phyloP scores from a whole-genome alignment of 139 green algal genomes.

The Yamagishiella unicocca region DNA sequence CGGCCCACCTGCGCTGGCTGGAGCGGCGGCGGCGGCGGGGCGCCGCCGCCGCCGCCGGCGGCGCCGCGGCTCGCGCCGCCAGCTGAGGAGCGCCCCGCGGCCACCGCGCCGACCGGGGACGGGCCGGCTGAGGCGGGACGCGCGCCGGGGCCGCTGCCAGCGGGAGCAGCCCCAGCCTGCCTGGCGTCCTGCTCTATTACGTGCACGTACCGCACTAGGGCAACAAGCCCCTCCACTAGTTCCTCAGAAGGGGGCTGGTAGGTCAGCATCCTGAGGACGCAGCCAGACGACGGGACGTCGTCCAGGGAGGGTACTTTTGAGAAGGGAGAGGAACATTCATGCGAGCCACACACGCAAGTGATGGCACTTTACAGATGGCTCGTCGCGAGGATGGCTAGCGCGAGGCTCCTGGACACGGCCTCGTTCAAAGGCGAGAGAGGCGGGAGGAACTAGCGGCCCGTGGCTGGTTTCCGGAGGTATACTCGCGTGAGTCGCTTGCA shows the following conservation, averaged over 20 bases:
- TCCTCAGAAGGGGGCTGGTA: slow-evolving; percentile 81
- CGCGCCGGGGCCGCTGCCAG: background rate
- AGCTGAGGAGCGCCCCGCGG: background rate
- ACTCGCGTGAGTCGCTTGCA: no score
- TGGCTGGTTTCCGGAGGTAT: no score
- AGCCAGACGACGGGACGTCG: no score
- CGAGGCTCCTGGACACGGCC: no score
- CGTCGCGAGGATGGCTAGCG: no score
- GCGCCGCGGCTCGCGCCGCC: background rate
- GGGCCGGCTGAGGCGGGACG: background rate
- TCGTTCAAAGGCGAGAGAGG: no score
- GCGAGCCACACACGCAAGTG: no score
- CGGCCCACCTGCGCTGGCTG: slow-evolving; percentile 63
- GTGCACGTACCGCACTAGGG: slow-evolving; percentile 68
- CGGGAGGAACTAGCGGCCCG: no score
- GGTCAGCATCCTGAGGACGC: slow-evolving; percentile 46
- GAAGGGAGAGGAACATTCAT: no score
- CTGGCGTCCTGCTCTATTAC: slow-evolving; percentile 49
- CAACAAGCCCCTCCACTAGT: slow-evolving; percentile 70
- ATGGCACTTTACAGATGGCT: no score
- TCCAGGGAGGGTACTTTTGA: background rate
- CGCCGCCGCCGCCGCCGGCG: background rate
- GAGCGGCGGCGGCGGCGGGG: background rate
- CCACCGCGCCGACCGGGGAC: background rate
- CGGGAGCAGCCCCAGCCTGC: background rate